Evolutionary conservation across 2,329 filamentous ascomycete genomes (phyloP), one percentile per base, ranked within the genome.

Genomic region (Colletotrichum melonis): DNA sequence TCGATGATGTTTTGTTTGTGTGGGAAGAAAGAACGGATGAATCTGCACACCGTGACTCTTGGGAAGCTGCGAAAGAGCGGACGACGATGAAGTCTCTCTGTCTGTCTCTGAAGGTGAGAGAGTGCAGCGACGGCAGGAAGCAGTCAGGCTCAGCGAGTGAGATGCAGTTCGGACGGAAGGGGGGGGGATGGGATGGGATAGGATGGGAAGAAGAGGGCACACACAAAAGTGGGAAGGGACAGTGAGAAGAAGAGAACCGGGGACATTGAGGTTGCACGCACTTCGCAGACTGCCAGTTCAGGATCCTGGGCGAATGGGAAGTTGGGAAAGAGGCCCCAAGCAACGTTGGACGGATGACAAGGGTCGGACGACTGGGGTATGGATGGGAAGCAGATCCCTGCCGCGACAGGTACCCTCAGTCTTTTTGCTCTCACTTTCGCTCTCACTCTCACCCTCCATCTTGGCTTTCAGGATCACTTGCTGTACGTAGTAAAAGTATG

Each of bases 21-120:
- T 62, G 24, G 11, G 16, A 19, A 52, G 65, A 73, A 76, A 71
- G 74, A 75, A 75, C 12, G 74, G 67, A 75, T 73, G 74, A 75
- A 75, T 65, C 73, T 75, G 73, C 74, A 68, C 65, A 42, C 52
- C 30, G 67, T 57, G 55, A 62, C 60, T 60, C 67, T 73, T 28
- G 62, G 56, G 67, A 22, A 56, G 57, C 59, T 70, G 66, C 67
- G 55, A 52, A 42, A 67, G 68, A 67, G 62, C 4, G 12, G 52
- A 63, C 70, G 58, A 57, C 58, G 59, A 22, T n/a, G 38, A 49
- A 19, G 42, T 49, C 30, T 63, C 22, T 55, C 52, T 14, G 52
- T 55, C 52, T 26, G 11, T 32, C 42, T 69, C 30, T 63, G 46
- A 52, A 22, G 32, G 49, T 60, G 57, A 24, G 38, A 35, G 32